Base-by-base conservation (phyloP, 495 filamentous ascomycete genomes). In the Cenococcum geophilum region DNA sequence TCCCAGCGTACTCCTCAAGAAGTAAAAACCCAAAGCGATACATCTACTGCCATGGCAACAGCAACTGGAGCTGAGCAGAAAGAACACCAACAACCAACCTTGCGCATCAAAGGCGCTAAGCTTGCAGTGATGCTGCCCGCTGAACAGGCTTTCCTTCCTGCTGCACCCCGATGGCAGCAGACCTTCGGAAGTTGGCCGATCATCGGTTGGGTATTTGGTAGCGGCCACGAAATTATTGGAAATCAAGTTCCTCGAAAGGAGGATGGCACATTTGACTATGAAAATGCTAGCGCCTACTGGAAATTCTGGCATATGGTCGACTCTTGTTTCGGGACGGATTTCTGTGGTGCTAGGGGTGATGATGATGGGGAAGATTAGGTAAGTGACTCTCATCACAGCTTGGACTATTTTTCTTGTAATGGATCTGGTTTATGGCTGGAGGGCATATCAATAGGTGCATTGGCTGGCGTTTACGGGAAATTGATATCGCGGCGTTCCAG, bases 191-290 rank as follows among this genome's bases (percentile, higher is more conserved):
- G 23, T 8, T 57, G 61, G 47, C 71, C 71, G 12, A 23, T 73
- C 14, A 42, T 72, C 21, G 68, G 71, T 0, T 65, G 60, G 65
- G 22, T 72, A 0, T 45, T 74, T 23, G 65, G 68, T 0, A 55
- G 61, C 63, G 86, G 82, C 4, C 83, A 86, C 27, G 87, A 89
- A 61, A 83, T 93, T 59, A 92, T 95, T 58, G 91, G 90, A 4
- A 84, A 84, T 63, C 81, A 84, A 55, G 84, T 92, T 21, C 88
- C 89, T 42, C 79, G 88, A 45, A 83, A 78, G 36, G 89, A 91
- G n/a, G 76, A 83, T 51, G 90, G 89, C n/a, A 81, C 82, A 1
- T 91, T 95, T 61, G 90, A 96, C 66, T 86, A 82, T 73, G 80
- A 78, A 40, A 81, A 78, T 61, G 90, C 90, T 2, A 88, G 84